A percentile compares a stretch with the other conserved stretches of the same genome.
Conservation (phyloP, 306 rosid species). For the Trifolium fragiferum region DNA sequence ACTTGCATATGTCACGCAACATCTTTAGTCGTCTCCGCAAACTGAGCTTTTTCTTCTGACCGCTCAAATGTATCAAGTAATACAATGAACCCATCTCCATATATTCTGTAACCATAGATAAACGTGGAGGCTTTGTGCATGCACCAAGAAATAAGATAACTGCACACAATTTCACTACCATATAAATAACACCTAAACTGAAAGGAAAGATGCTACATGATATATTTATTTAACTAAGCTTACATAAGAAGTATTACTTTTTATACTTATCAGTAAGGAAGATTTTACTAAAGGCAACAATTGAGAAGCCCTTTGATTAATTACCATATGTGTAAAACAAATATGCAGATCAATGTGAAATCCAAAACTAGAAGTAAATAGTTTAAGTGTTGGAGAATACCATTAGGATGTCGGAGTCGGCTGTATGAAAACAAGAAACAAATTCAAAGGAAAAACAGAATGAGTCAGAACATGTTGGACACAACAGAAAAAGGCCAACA, state of each 20-base stretch:
- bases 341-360: slow-evolving; percentile 35
- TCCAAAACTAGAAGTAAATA: slow-evolving; percentile 36
- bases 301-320: slow-evolving; percentile 16
- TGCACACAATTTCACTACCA: slow-evolving; percentile 57
- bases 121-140: slow-evolving; percentile 94
- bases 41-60: slow-evolving; percentile 90
- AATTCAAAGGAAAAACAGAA: slow-evolving; percentile 23
- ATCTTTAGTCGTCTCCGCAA: slow-evolving; percentile 90
- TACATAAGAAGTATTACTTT: slow-evolving; percentile 17
- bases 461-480: slow-evolving; percentile 47
- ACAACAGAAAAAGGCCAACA: slow-evolving; percentile 38
- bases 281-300: slow-evolving; percentile 10
- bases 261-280: neutral
- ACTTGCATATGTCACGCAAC: slow-evolving; percentile 97
- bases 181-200: slow-evolving; percentile 34
- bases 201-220: slow-evolving; percentile 34
- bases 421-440: slow-evolving; percentile 53
- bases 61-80: slow-evolving; percentile 88
- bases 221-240: slow-evolving; percentile 17
- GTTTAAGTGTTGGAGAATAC: slow-evolving; percentile 54
- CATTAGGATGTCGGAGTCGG: slow-evolving; percentile 99
- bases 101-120: slow-evolving; percentile 96
- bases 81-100: slow-evolving; percentile 98
- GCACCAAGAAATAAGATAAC: slow-evolving; percentile 99
- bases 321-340: slow-evolving; percentile 24